These are phyloP conservation scores for Lecanicillium sp. DNA, from an alignment of 2,329 filamentous ascomycete genomes.

Conservation along the genomic window DNA sequence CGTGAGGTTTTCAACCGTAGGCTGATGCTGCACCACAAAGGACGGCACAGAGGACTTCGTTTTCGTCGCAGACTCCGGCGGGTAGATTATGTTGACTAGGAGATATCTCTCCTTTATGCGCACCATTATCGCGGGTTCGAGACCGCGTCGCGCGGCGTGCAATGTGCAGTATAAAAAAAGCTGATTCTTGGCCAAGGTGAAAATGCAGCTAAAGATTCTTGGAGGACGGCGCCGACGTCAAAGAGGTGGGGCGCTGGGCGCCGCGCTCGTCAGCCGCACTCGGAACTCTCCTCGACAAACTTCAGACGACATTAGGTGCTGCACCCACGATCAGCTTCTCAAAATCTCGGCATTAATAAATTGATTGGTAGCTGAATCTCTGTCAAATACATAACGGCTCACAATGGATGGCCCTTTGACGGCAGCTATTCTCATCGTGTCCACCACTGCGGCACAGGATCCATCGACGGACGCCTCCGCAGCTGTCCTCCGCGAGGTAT, in stretches of 20 bases:
- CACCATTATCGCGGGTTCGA: too few species aligned
- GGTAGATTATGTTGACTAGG: slow-evolving; percentile 89
- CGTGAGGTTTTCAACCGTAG: slow-evolving; percentile 67
- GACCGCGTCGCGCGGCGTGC: too few species aligned
- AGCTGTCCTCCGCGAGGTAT: slow-evolving; percentile 59
- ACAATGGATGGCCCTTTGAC: slow-evolving; percentile 42
- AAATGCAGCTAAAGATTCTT: neutral
- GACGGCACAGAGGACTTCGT: slow-evolving; percentile 40
- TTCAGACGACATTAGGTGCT: neutral
- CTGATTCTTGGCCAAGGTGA: too few species aligned
- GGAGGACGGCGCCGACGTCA: neutral
- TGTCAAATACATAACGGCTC: neutral
- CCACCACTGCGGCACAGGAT: slow-evolving; percentile 79
- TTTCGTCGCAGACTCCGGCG: slow-evolving; percentile 42
- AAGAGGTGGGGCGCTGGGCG: neutral
- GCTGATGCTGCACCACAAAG: slow-evolving; percentile 70
- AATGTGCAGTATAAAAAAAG: too few species aligned
- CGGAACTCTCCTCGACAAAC: neutral
- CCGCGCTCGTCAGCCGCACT: neutral
- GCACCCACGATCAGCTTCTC: too few species aligned
- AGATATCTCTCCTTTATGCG: slow-evolving; percentile 95
- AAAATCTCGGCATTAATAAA: neutral
- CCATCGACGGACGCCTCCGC: slow-evolving; percentile 72
- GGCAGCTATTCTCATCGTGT: slow-evolving; percentile 78
- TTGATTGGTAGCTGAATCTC: neutral